Conservation (phyloP, 306 rosid species). For the Malus asiatica region DNA sequence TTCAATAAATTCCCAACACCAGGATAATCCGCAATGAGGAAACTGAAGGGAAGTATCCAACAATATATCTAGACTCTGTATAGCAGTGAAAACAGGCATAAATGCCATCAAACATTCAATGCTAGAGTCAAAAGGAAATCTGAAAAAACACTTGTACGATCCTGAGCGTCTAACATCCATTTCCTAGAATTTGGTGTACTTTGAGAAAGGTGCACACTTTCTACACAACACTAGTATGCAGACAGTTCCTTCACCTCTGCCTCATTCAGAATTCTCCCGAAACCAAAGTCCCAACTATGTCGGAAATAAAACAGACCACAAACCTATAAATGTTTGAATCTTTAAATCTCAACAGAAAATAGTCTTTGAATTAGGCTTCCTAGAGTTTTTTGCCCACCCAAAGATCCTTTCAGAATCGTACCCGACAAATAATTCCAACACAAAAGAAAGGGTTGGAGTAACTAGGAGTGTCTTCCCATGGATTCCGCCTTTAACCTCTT, state of each 20-base stretch:
- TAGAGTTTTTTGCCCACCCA: not conserved
- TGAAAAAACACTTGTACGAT: not conserved
- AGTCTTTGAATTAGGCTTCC: not conserved
- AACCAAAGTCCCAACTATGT: not conserved
- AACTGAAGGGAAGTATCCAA: slow-evolving; percentile 56
- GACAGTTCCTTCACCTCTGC: not conserved
- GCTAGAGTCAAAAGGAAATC: not conserved
- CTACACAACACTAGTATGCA: not conserved
- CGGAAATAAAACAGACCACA: not conserved
- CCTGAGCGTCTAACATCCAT: not conserved
- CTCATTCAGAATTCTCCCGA: not conserved
- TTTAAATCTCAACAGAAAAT: no score
- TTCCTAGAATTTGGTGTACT: not conserved
- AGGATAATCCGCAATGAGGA: slow-evolving; percentile 69
- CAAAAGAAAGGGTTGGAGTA: not conserved
- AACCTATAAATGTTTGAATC: not conserved
- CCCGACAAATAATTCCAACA: not conserved
- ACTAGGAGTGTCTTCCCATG: not conserved
- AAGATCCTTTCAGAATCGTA: not conserved
- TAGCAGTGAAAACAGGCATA: slow-evolving; percentile 25
- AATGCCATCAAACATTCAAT: not conserved
- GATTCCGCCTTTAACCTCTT: not conserved
- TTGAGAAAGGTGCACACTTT: not conserved
- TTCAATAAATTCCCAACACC: slow-evolving; percentile 23
- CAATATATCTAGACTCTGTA: slow-evolving; percentile 45